Evolutionary conservation across 805 yeast species (phyloP).

Genomic region (Saccharomycopsis babjevae): DNA sequence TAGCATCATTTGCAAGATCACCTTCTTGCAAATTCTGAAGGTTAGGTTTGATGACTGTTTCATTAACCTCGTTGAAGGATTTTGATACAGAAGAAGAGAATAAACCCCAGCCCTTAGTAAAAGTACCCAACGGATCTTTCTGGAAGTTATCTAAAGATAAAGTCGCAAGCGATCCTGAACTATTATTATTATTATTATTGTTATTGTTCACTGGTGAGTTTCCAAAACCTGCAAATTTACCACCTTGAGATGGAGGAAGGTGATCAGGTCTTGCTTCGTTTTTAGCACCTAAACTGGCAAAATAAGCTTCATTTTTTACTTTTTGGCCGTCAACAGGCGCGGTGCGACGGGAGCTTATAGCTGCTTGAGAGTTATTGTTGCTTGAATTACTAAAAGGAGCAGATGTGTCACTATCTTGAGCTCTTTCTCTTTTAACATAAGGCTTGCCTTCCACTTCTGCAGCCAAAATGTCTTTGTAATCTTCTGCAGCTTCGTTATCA

Average conservation of each 20-base stretch:
- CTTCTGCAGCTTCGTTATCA: conserved; percentile 87
- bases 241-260: conserved; percentile 90
- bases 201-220: conserved; percentile 49
- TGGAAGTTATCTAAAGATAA: conserved; percentile 63
- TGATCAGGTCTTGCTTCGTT: conserved; percentile 67
- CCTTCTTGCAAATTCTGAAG: conserved; percentile 68
- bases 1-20: conserved; percentile 74
- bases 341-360: conserved; percentile 20
- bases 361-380: conserved; percentile 1
- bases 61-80: conserved; percentile 78
- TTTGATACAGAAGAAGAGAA: conserved; percentile 79
- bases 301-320: conserved; percentile 68
- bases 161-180: conserved; percentile 36
- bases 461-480: conserved; percentile 68
- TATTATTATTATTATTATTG: conserved; percentile 23
- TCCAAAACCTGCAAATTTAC: conserved; percentile 87
- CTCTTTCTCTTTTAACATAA: conserved; percentile 58
- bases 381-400: background rate
- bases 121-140: conserved; percentile 81
- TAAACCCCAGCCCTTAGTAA: conserved; percentile 88
- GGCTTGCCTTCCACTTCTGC: conserved; percentile 64
- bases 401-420: background rate
- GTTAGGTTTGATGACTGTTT: conserved; percentile 85
- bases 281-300: conserved; percentile 64
- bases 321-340: conserved; percentile 28